Evolutionary conservation across 192 early-diverging fungal species (phyloP).

Genomic region (Diversispora eburnea): DNA sequence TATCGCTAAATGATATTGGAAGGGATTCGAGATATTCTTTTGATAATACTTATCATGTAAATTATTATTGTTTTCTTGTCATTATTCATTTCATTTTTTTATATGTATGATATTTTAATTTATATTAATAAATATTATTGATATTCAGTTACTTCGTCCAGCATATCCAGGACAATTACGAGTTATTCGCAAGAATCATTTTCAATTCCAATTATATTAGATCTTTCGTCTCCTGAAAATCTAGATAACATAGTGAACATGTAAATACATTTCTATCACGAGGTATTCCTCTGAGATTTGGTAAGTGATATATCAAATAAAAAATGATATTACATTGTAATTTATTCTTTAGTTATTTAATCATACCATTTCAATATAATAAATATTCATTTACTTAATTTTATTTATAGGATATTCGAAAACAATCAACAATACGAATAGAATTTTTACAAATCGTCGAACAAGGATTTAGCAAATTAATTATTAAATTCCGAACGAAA

Average conservation of each 20-base stretch:
- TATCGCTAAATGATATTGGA: slow-evolving; percentile 94
- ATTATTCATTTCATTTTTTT: not conserved
- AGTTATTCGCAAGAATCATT: slow-evolving; percentile 75
- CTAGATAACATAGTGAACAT: slow-evolving; percentile 59
- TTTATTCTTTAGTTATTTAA: too few relatives aligned
- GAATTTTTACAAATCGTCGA: not conserved
- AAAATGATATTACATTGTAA: not conserved
- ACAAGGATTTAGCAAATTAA: not conserved
- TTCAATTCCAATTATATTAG: slow-evolving; percentile 66
- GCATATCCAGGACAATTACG: slow-evolving; percentile 67
- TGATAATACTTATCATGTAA: slow-evolving; percentile 36
- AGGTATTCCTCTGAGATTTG: slow-evolving; percentile 81
- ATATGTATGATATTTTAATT: too few relatives aligned
- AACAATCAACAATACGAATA: not conserved
- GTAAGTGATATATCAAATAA: slow-evolving; percentile 35
- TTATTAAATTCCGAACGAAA: too few relatives aligned
- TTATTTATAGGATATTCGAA: not conserved
- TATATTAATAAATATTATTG: not conserved
- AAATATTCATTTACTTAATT: too few relatives aligned
- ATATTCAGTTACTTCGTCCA: slow-evolving; percentile 55
- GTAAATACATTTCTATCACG: slow-evolving; percentile 61
- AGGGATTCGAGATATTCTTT: slow-evolving; percentile 72
- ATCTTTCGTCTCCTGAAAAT: slow-evolving; percentile 57
- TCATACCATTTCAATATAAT: too few relatives aligned
- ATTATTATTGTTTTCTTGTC: not conserved